A percentile compares a stretch with the other conserved stretches of the same genome.
Evolutionary conservation across 179 eudicot species (phyloP).

Genomic region (Gypsophila paniculata): DNA sequence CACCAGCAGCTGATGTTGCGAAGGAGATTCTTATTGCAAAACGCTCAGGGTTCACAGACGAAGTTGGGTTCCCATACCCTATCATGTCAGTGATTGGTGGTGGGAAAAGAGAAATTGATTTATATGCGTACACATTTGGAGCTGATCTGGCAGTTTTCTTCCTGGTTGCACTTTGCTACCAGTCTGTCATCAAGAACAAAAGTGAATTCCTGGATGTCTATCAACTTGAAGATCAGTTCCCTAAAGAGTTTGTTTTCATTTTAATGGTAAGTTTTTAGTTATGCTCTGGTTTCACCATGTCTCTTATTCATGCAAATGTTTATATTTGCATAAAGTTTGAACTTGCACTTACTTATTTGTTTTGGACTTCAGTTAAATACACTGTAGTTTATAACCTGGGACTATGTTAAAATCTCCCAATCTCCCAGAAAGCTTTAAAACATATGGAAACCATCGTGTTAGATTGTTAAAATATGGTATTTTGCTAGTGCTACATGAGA

Average conservation of each 20-base stretch:
- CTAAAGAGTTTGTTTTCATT: conserved; percentile 85
- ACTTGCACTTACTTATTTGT: not conserved
- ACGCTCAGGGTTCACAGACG: conserved; percentile 46
- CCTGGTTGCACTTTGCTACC: conserved; percentile 88
- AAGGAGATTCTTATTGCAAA: conserved; percentile 76
- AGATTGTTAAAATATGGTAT: not conserved
- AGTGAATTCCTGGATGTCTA: conserved; percentile 92
- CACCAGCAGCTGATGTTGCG: conserved; percentile 97
- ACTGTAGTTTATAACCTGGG: not conserved
- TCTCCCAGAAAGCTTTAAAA: not conserved
- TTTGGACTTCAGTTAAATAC: conserved; percentile 4
- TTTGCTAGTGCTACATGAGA: not conserved
- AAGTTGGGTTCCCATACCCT: conserved; percentile 78
- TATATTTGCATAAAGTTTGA: not conserved
- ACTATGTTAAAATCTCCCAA: not conserved
- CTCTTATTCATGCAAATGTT: not conserved
- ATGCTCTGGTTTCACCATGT: not conserved
- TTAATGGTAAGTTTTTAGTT: conserved; percentile 56
- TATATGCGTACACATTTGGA: conserved; percentile 92
- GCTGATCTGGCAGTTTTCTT: conserved; percentile 93
- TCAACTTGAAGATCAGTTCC: conserved; percentile 99
- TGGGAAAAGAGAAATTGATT: conserved; percentile 92
- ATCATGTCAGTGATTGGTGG: conserved; percentile 91
- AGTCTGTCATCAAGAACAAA: conserved; percentile 82
- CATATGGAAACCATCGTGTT: not conserved